Conservation (phyloP, 148 eudicot genomes). For the Drosera capensis region DNA sequence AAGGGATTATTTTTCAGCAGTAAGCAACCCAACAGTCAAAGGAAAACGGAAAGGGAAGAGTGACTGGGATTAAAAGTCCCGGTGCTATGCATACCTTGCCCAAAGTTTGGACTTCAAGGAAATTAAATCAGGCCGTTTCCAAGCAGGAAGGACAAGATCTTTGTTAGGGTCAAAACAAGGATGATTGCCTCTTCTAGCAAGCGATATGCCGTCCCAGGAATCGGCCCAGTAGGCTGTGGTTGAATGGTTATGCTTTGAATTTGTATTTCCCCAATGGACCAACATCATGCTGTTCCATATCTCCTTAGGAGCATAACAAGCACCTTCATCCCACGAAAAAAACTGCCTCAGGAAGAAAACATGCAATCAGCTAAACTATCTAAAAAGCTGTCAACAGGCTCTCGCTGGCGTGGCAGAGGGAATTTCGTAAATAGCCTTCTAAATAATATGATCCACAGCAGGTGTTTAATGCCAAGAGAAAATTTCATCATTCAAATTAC, state of each 20-base stretch:
- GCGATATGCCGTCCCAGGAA: constrained; percentile 63
- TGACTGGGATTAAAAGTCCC: background rate
- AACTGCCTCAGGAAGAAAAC: constrained; percentile 44
- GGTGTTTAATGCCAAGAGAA: no score
- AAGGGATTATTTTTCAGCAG: no score
- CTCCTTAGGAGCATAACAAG: constrained; percentile 99
- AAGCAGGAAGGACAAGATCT: constrained; percentile 93
- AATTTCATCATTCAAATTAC: no score
- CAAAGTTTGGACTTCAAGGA: constrained; percentile 54
- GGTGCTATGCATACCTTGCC: constrained; percentile 36
- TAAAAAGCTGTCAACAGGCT: background rate
- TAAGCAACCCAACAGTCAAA: background rate
- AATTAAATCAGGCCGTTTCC: constrained; percentile 69
- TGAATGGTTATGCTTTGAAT: constrained; percentile 78
- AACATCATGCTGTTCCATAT: constrained; percentile 99
- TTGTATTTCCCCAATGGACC: constrained; percentile 98
- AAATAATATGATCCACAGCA: no score
- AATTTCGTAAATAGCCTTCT: no score
- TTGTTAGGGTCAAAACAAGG: constrained; percentile 85
- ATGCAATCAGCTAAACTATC: constrained; percentile 11
- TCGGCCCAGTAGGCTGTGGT: constrained; percentile 92
- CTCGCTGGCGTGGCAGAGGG: no score
- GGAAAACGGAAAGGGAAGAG: background rate
- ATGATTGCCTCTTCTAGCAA: constrained; percentile 72
- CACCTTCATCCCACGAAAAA: constrained; percentile 99